A percentile compares a stretch with the other conserved stretches of the same genome.
These are phyloP conservation scores for Phlebiopsis gigantea DNA, from an alignment of 768 basidiomycete species.

Conservation along the genomic window DNA sequence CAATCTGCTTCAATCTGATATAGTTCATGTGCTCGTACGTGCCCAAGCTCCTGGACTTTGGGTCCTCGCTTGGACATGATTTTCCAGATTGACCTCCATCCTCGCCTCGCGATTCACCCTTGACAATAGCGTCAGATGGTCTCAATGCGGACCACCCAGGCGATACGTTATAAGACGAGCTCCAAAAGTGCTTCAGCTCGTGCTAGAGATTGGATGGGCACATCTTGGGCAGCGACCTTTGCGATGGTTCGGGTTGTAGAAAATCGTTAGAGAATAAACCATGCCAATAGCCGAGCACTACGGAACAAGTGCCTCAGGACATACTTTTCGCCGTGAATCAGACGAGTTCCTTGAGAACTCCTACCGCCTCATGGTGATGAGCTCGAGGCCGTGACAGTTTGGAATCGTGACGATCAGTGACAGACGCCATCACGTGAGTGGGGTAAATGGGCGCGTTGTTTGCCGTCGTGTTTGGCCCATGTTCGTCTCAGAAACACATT, in stretches of 20 bases:
- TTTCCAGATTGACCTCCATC: not conserved
- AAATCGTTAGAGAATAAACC: no score
- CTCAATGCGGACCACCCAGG: no score
- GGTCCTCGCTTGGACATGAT: not conserved
- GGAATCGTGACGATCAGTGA: not conserved
- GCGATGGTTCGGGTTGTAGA: no score
- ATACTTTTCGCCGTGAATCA: no score
- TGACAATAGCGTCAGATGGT: no score
- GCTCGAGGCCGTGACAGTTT: not conserved
- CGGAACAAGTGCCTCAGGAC: no score
- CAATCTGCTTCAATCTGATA: not conserved
- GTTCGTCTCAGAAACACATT: conserved; percentile 6
- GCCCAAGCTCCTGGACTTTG: not conserved
- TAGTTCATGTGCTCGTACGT: not conserved
- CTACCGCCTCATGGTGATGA: not conserved
- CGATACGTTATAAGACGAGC: no score
- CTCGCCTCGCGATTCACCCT: not conserved
- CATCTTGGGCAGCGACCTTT: no score
- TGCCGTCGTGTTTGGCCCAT: conserved; percentile 10
- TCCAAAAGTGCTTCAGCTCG: no score
- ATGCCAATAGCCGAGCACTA: no score
- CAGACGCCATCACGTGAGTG: conserved; percentile 6
- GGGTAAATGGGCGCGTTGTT: conserved; percentile 11
- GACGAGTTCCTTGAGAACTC: no score
- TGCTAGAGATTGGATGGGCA: no score